Percentiles rank a stretch among this genome's conserved stretches.
Conservation (phyloP, 1,139 yeast species). For the Sugiyamaella japonica region DNA sequence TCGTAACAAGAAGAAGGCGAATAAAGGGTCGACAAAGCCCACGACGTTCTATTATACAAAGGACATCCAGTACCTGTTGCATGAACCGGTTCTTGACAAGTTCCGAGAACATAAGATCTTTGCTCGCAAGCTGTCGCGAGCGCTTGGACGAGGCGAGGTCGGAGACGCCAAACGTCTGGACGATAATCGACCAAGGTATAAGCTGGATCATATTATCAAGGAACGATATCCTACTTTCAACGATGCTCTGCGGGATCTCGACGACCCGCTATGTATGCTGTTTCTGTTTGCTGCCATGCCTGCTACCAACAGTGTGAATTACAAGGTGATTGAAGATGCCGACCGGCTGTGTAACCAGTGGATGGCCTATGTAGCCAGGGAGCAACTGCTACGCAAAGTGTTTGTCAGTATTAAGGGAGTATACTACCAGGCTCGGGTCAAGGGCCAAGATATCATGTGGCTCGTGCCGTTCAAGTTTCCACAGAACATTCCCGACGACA, state of each 20-base stretch:
- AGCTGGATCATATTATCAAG: conserved; percentile 84
- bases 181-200: conserved; percentile 76
- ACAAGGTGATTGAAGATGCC: conserved; percentile 82
- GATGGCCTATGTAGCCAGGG: conserved; percentile 90
- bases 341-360: conserved; percentile 87
- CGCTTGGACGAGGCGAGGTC: conserved; percentile 90
- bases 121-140: conserved; percentile 84
- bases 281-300: conserved; percentile 94
- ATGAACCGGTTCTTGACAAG: conserved; percentile 89
- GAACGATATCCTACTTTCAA: conserved; percentile 94
- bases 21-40: conserved; percentile 95
- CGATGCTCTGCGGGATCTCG: conserved; percentile 90
- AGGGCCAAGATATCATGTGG: conserved; percentile 95
- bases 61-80: conserved; percentile 91
- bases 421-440: conserved; percentile 85
- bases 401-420: conserved; percentile 97
- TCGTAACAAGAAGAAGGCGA: conserved; percentile 92
- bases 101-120: conserved; percentile 96
- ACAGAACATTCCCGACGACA: conserved; percentile 88
- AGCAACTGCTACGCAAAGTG: conserved; percentile 77
- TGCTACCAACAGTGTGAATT: conserved; percentile 79
- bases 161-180: conserved; percentile 86
- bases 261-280: conserved; percentile 93
- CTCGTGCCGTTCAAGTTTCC: conserved; percentile 96
- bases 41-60: conserved; percentile 91